These are phyloP conservation scores for Neonectria punicea DNA, from an alignment of 2,329 filamentous ascomycete species.

Conservation along the genomic window DNA sequence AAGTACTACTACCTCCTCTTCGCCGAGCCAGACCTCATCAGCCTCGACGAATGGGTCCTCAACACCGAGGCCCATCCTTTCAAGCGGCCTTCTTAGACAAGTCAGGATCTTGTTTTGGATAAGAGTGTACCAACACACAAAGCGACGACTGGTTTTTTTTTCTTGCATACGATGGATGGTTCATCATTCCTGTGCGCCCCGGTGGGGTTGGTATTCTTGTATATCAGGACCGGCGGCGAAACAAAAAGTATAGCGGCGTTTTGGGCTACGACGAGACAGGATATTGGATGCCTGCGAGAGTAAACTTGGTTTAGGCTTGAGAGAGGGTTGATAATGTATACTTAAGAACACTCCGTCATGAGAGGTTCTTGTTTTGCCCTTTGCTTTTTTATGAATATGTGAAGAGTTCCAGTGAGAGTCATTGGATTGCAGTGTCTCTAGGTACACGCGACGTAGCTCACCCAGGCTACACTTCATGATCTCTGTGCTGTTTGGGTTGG, in stretches of 20 bases:
- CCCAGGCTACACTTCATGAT: neutral
- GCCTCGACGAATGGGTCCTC: constrained; percentile 74
- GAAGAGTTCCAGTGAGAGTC: neutral
- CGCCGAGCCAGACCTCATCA: constrained; percentile 71
- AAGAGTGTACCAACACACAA: neutral
- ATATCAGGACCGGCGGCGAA: constrained; percentile 12
- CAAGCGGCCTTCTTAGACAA: constrained; percentile 53
- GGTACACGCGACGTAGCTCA: too few species aligned
- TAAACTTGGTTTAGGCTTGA: constrained; percentile 3
- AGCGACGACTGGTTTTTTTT: neutral
- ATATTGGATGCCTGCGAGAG: constrained; percentile 9
- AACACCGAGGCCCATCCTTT: constrained; percentile 73
- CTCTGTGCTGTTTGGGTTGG: neutral
- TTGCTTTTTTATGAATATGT: neutral
- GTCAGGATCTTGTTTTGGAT: constrained; percentile 4
- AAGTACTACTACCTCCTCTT: constrained; percentile 94
- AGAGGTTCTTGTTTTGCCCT: neutral
- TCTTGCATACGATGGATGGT: constrained; percentile 3
- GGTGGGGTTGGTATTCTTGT: constrained; percentile 13
- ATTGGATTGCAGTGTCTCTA: neutral
- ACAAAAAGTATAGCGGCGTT: constrained; percentile 19
- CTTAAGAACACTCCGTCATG: neutral
- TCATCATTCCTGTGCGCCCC: neutral
- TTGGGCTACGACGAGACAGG: constrained; percentile 5
- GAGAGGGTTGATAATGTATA: constrained; percentile 14